These are phyloP conservation scores for Aspergillus spinulosporus DNA, from an alignment of 2,329 filamentous ascomycete genomes.

Conservation along the genomic window DNA sequence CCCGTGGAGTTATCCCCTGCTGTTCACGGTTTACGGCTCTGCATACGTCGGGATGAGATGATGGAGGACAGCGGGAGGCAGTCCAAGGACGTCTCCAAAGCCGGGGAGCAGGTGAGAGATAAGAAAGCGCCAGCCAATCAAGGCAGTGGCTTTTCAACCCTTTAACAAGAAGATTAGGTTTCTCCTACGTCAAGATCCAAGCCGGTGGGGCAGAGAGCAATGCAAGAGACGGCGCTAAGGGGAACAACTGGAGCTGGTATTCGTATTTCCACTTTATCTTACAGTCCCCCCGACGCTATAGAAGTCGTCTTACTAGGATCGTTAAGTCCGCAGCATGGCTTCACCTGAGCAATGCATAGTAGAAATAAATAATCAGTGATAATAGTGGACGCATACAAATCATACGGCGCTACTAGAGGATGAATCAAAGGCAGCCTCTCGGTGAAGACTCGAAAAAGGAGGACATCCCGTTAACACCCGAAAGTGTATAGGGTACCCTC, in stretches of 20 bases:
- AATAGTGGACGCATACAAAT: not conserved
- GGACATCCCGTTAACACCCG: constrained; percentile 14
- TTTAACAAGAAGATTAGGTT: constrained; percentile 36
- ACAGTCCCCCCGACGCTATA: not conserved
- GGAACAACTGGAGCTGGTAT: constrained; percentile 9
- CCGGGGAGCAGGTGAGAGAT: constrained; percentile 27
- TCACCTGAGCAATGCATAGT: not conserved
- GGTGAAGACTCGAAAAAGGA: not conserved
- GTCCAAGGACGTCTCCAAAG: not conserved
- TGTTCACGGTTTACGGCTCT: not conserved
- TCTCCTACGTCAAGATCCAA: constrained; percentile 41
- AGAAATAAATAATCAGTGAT: no score
- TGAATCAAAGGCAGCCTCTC: not conserved
- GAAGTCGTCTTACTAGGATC: not conserved
- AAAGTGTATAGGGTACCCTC: not conserved
- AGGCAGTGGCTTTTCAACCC: constrained; percentile 29
- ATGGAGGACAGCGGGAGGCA: no score
- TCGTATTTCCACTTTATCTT: constrained; percentile 7
- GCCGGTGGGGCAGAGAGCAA: constrained; percentile 21
- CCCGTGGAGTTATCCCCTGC: not conserved
- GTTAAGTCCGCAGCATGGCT: no score
- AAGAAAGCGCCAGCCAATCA: constrained; percentile 36
- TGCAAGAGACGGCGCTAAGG: constrained; percentile 18
- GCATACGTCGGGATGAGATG: not conserved
- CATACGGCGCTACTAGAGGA: not conserved